These are phyloP conservation scores for Suhomyces kunorum DNA, from an alignment of 1,139 yeast species.

Conservation along the genomic window DNA sequence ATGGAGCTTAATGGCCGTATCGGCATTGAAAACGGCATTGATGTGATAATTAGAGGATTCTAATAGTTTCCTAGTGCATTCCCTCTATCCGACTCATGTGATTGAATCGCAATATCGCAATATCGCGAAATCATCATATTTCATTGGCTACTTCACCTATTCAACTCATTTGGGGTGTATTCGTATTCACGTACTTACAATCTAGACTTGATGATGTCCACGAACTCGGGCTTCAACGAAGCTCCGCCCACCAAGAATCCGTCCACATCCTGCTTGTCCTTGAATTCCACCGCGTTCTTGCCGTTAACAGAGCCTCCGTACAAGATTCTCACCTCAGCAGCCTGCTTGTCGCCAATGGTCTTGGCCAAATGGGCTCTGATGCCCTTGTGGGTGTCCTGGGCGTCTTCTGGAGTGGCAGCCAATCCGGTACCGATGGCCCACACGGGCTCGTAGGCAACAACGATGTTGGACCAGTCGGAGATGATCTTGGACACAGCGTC, in stretches of 20 bases:
- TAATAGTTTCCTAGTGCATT: too few species aligned
- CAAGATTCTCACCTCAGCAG: slow-evolving; percentile 81
- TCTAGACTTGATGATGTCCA: slow-evolving; percentile 93
- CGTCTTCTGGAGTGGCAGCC: slow-evolving; percentile 98
- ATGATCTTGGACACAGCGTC: slow-evolving; percentile 83
- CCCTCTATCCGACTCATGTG: too few species aligned
- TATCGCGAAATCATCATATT: too few species aligned
- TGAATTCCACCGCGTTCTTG: slow-evolving; percentile 86
- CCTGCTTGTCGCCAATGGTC: slow-evolving; percentile 76
- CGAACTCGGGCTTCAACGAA: slow-evolving; percentile 95
- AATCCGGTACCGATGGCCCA: slow-evolving; percentile 99
- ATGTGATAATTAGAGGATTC: too few species aligned
- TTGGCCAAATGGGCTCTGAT: slow-evolving; percentile 81
- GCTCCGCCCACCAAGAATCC: slow-evolving; percentile 99
- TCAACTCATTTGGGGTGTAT: background rate
- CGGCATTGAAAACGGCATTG: too few species aligned
- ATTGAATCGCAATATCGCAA: too few species aligned
- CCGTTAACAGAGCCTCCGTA: slow-evolving; percentile 99
- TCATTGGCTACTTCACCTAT: too few species aligned
- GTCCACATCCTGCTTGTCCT: slow-evolving; percentile 90
- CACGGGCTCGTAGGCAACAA: slow-evolving; percentile 98
- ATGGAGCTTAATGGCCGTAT: too few species aligned
- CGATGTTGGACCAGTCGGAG: slow-evolving; percentile 89
- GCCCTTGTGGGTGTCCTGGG: slow-evolving; percentile 89
- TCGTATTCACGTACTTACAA: slow-evolving; percentile 40